Evolutionary conservation across 495 filamentous ascomycete species (phyloP), one percentile per base, ranked within the genome.

Genomic region (Hypomontagnella monticulosa): DNA sequence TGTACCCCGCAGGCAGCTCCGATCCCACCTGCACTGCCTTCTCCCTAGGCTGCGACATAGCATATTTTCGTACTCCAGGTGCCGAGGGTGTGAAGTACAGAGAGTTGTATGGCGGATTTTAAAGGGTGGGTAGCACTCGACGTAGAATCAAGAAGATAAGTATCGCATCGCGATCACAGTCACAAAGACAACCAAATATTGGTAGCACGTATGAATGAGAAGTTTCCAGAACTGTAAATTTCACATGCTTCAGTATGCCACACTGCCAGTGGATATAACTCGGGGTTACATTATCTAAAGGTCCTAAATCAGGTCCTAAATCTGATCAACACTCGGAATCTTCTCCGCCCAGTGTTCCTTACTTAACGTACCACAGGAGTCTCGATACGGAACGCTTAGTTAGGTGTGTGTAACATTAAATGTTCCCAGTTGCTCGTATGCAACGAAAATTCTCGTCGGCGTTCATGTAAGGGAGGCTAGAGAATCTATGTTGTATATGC

Each of bases 201-300:
- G 6, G 6, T 2, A 27, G 23, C 23, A 27, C 6, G 23, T 27
- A 2, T 3, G 6, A 2, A 27, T 6, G 23, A 27, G n/a, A 27
- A 27, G 23, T 27, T 27, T 2, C 2, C 3, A 27, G 23, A 27
- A 3, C 2, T 27, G 23, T 27, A 27, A 6, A 27, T 52, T 40
- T 40, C 49, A 40, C 34, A 40, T 53, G 49, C 18, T 8, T 43
- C 40, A 43, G 43, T 41, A 55, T 36, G 27, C 33, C 8, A n/a
- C 12, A 23, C 48, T 55, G 56, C 52, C 57, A 50, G 51, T 67
- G 57, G 43, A 36, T 5, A 34, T 44, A 37, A 37, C 16, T 42
- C 49, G 43, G 34, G 38, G 63, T 67, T 62, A 58, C 46, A 67
- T 58, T 68, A 61, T 57, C 57, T 49, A 36, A 23, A 32, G 38